phyloP scores from a whole-genome alignment of 768 basidiomycete genomes.

The Epithele typhae region DNA sequence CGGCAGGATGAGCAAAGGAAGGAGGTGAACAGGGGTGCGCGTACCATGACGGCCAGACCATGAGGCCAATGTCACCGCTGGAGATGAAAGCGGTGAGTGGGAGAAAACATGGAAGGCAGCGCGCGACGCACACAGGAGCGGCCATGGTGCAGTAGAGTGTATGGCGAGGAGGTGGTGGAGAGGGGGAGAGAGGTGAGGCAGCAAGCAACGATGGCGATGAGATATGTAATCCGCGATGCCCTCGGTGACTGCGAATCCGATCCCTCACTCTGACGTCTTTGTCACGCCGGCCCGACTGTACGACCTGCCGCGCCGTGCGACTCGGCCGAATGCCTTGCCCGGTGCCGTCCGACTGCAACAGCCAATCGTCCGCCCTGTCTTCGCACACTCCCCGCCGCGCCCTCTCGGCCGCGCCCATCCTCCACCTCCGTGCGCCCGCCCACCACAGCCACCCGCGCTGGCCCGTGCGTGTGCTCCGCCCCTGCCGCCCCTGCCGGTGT shows the following conservation, averaged over 20 bases:
- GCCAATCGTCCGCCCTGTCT: too few species aligned
- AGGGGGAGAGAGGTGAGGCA: constrained; percentile 8
- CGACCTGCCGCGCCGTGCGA: constrained; percentile 17
- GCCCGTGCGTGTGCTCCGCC: too few species aligned
- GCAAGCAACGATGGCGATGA: constrained; percentile 24
- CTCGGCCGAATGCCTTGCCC: constrained; percentile 4
- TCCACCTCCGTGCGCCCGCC: too few species aligned
- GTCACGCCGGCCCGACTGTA: constrained; percentile 20
- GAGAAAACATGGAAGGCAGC: background rate
- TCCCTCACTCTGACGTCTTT: constrained; percentile 17
- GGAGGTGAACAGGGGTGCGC: background rate
- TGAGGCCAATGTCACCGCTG: constrained; percentile 97
- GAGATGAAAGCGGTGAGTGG: constrained; percentile 18
- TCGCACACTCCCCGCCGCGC: background rate
- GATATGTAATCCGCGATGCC: constrained; percentile 19
- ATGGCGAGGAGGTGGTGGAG: constrained; percentile 25
- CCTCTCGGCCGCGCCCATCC: background rate
- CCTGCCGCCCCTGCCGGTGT: too few species aligned
- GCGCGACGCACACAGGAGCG: constrained; percentile 45
- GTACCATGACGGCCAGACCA: constrained; percentile 59
- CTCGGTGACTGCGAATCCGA: too few species aligned
- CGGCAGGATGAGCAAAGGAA: background rate
- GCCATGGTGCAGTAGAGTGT: constrained; percentile 37
- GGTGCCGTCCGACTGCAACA: constrained; percentile 1
- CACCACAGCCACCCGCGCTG: too few species aligned